phyloP scores from a whole-genome alignment of 768 basidiomycete species.

The Scleroderma citrinum region DNA sequence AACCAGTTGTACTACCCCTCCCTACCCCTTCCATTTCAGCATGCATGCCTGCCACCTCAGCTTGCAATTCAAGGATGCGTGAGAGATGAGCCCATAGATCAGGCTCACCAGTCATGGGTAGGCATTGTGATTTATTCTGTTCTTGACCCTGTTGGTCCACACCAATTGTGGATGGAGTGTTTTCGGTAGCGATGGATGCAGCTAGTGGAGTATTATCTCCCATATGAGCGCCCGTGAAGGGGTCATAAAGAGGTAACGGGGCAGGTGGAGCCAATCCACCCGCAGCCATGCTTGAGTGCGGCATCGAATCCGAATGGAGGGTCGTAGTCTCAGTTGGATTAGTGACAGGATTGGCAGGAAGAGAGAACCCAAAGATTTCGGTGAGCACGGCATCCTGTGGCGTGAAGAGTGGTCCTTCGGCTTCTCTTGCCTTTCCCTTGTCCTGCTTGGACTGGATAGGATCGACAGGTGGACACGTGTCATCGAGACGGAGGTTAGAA shows the following conservation, averaged over 20 bases:
- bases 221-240: slow-evolving; percentile 26
- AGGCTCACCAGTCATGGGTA: slow-evolving; percentile 31
- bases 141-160: background rate
- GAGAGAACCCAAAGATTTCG: slow-evolving; percentile 26
- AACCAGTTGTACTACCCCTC: slow-evolving; percentile 5
- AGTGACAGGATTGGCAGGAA: slow-evolving; percentile 4
- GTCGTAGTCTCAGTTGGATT: slow-evolving; percentile 7
- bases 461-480: background rate
- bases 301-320: slow-evolving; percentile 8
- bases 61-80: slow-evolving; percentile 65
- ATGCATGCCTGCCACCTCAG: slow-evolving; percentile 67
- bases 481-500: background rate
- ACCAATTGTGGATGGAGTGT: background rate
- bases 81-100: slow-evolving; percentile 65
- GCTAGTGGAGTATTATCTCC: slow-evolving; percentile 12
- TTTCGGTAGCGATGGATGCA: slow-evolving; percentile 1
- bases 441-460: background rate
- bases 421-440: background rate
- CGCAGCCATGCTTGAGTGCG: slow-evolving; percentile 4
- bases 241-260: slow-evolving; percentile 22
- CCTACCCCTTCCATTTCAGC: slow-evolving; percentile 69
- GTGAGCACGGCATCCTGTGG: slow-evolving; percentile 63
- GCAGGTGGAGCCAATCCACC: background rate
- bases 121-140: slow-evolving; percentile 10
- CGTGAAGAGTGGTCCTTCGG: slow-evolving; percentile 28